Base-by-base conservation (phyloP, 2,329 filamentous ascomycete species). In the Phialophora verrucosa region DNA sequence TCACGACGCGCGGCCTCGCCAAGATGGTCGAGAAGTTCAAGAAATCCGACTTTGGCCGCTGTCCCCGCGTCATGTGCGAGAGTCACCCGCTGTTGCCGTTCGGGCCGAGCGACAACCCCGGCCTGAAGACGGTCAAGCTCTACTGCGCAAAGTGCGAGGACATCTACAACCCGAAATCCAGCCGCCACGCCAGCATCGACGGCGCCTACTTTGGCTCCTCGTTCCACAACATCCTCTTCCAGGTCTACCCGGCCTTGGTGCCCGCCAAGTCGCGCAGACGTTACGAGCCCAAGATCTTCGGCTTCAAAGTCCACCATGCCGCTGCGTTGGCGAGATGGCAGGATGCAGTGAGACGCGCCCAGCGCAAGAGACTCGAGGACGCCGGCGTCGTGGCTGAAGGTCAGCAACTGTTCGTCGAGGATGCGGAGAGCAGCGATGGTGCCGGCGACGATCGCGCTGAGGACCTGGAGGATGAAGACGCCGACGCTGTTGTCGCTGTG, bases 21-120 rank as follows among this genome's bases (percentile, higher is more conserved):
- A 99, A 99, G 79, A 99, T 99, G 95, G 95, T 98, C 69, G 95
- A 99, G 73, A 99, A 99, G 80, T 99, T 97, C 81, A 99, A 99
- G 77, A 97, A 97, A 78, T 91, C 89, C 73, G 94, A 98, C 77
- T 99, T 99, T 76, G 95, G 95, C 72, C 98, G 97, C 83, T 99
- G 95, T 77, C 95, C 95, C 5, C 92, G 95, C 74, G 95, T 99
- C 68, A 89, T 96, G 83, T 99, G 95, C 82, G 89, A 96, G 75
- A 91, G 90, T 11, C 93, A 99, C 77, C 93, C 93, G 6, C 88
- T 99, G 47, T 87, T 99, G 31, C 95, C 95, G 54, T 96, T 97
- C 88, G 95, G 95, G 70, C 90, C 96, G 74, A 91, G 92, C 74
- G 95, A 99, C 80, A 84, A 94, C 2, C 88, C 95, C 69, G 93